Percentiles rank a stretch among this genome's conserved stretches.
Conservation (phyloP, 768 basidiomycete species). For the Leccinum ochraceum region DNA sequence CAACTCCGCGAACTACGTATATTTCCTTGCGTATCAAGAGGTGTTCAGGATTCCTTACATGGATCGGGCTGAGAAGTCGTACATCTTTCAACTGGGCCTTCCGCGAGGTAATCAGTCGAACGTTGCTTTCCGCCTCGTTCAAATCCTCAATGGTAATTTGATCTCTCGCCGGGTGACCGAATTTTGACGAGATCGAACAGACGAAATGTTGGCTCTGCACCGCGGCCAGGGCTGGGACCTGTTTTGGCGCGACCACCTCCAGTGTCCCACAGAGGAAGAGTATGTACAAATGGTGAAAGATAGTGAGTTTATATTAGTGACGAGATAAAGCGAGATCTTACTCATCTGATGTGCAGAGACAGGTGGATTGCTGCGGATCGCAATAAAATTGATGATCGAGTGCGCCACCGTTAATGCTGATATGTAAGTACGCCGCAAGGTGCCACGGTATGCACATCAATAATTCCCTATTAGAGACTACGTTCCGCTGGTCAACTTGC, state of each 20-base stretch:
- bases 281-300: conserved; percentile 96
- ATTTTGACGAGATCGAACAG: conserved; percentile 21
- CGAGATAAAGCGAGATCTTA: neutral
- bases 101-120: conserved; percentile 1
- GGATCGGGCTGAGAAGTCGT: conserved; percentile 15
- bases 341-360: conserved; percentile 64
- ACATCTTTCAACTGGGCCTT: conserved; percentile 40
- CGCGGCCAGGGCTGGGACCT: conserved; percentile 93
- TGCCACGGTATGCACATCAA: neutral
- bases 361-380: conserved; percentile 87
- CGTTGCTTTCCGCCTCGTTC: conserved; percentile 53
- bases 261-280: conserved; percentile 92
- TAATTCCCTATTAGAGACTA: conserved; percentile 41
- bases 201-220: conserved; percentile 81
- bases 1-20: conserved; percentile 96
- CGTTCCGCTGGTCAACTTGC: conserved; percentile 55
- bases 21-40: conserved; percentile 91
- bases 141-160: conserved; percentile 67
- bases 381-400: conserved; percentile 95
- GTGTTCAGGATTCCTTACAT: conserved; percentile 44
- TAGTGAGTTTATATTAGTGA: conserved; percentile 51
- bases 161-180: neutral
- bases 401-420: conserved; percentile 61
- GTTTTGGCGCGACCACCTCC: conserved; percentile 88
- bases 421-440: conserved; percentile 44